Conservation (phyloP, 768 basidiomycete genomes). For the Roridomyces roridus region DNA sequence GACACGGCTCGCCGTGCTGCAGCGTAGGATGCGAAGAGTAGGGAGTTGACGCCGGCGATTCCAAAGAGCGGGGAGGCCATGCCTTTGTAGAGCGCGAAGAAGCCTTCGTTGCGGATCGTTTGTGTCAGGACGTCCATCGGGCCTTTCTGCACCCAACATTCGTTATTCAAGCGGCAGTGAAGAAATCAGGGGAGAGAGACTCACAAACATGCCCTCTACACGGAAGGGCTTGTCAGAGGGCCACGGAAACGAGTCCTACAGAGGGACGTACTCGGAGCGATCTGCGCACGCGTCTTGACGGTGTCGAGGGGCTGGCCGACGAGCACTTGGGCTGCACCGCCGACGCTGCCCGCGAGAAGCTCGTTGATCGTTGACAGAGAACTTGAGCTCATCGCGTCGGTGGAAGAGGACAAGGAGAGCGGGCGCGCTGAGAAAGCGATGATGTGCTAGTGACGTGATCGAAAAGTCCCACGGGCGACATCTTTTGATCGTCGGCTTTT, state of each 20-base stretch:
- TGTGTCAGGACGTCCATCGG: conserved; percentile 89
- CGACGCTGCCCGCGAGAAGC: conserved; percentile 87
- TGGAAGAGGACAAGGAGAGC: background rate
- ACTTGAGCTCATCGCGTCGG: conserved; percentile 24
- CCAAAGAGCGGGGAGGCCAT: conserved; percentile 93
- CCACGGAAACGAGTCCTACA: too few relatives aligned
- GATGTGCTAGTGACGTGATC: too few relatives aligned
- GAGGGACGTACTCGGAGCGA: conserved; percentile 72
- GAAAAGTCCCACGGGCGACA: too few relatives aligned
- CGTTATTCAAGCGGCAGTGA: too few relatives aligned
- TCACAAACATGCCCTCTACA: conserved; percentile 86
- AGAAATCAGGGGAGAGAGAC: too few relatives aligned
- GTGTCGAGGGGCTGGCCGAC: conserved; percentile 95
- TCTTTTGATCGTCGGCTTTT: too few relatives aligned
- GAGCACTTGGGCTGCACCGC: conserved; percentile 93
- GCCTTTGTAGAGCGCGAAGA: conserved; percentile 96
- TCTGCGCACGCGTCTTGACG: conserved; percentile 87
- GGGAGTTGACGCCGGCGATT: conserved; percentile 94
- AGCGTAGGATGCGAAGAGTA: conserved; percentile 93
- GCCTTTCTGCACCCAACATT: conserved; percentile 65
- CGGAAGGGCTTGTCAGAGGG: conserved; percentile 1
- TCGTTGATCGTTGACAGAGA: conserved; percentile 74
- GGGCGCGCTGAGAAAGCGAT: too few relatives aligned
- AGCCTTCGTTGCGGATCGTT: conserved; percentile 87
- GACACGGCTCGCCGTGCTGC: conserved; percentile 81